phyloP scores from a whole-genome alignment of 169 alveolate species.

The Babesia microti region DNA sequence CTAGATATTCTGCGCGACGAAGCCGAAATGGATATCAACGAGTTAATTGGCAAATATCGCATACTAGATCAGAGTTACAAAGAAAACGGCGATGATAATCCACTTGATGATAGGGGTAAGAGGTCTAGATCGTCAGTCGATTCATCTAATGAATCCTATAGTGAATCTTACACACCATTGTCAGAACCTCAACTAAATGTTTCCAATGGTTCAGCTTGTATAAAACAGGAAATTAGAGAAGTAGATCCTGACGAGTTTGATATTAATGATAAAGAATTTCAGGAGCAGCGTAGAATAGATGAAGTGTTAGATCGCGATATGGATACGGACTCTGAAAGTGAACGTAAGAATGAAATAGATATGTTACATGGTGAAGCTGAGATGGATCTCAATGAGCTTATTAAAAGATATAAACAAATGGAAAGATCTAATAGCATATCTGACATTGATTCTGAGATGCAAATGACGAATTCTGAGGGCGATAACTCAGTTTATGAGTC shows the following conservation, averaged over 20 bases:
- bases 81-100: slow-evolving; percentile 27
- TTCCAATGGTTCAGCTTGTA: too few species aligned
- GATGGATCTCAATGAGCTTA: slow-evolving; percentile 30
- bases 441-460: slow-evolving; percentile 4
- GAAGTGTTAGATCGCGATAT: slow-evolving; percentile 18
- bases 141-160: slow-evolving; percentile 1
- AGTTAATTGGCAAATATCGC: slow-evolving; percentile 4
- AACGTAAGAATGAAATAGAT: slow-evolving; percentile 12
- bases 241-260: not conserved
- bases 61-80: slow-evolving; percentile 14
- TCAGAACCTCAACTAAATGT: too few species aligned
- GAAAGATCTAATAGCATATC: slow-evolving; percentile 2
- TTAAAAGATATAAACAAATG: slow-evolving; percentile 10
- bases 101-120: slow-evolving; percentile 25
- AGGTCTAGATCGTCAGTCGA: slow-evolving; percentile 16
- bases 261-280: slow-evolving; percentile 3
- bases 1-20: slow-evolving; percentile 17
- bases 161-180: too few species aligned
- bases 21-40: slow-evolving; percentile 31
- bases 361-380: slow-evolving; percentile 16
- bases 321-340: slow-evolving; percentile 12
- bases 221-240: not conserved
- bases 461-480: slow-evolving; percentile 2
- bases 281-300: slow-evolving; percentile 18
- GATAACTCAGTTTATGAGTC: slow-evolving; percentile 5